Evolutionary conservation across 441 rosid genomes (phyloP).

Genomic region (Pelargonium cotyledonis): DNA sequence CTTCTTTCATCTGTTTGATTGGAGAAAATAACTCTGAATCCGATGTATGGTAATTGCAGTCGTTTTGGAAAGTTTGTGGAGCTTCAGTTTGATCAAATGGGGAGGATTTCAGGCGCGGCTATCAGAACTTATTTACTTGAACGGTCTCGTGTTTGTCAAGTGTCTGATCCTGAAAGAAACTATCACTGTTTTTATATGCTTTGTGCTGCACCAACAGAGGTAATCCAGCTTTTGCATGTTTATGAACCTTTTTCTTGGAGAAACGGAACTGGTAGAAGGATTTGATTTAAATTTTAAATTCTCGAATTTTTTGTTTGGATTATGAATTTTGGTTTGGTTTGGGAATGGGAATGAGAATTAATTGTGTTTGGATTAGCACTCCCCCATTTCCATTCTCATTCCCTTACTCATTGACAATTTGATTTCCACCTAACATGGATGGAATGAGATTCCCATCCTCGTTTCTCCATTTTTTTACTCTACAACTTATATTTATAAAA

Average conservation of each 20-base stretch:
- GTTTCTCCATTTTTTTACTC: neutral
- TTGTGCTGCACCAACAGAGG: conserved; percentile 68
- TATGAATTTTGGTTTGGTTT: too few species aligned
- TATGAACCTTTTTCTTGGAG: conserved; percentile 10
- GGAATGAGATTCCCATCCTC: too few species aligned
- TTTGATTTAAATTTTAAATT: neutral
- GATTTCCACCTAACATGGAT: too few species aligned
- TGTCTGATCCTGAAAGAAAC: conserved; percentile 79
- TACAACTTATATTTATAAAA: neutral
- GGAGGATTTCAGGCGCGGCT: conserved; percentile 75
- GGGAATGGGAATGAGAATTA: too few species aligned
- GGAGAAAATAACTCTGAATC: conserved; percentile 14
- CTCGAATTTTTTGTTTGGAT: neutral
- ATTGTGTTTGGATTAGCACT: too few species aligned
- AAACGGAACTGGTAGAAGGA: conserved; percentile 1
- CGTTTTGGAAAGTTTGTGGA: conserved; percentile 84
- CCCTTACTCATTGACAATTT: too few species aligned
- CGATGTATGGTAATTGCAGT: conserved; percentile 32
- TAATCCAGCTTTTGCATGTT: conserved; percentile 23
- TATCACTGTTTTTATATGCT: conserved; percentile 82
- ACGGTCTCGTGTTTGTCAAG: conserved; percentile 73
- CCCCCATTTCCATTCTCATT: too few species aligned
- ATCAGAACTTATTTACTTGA: conserved; percentile 69
- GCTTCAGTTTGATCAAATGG: conserved; percentile 55
- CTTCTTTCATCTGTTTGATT: conserved; percentile 13